phyloP scores from a whole-genome alignment of 2,329 filamentous ascomycete genomes.

The Cordyceps farinosa region DNA sequence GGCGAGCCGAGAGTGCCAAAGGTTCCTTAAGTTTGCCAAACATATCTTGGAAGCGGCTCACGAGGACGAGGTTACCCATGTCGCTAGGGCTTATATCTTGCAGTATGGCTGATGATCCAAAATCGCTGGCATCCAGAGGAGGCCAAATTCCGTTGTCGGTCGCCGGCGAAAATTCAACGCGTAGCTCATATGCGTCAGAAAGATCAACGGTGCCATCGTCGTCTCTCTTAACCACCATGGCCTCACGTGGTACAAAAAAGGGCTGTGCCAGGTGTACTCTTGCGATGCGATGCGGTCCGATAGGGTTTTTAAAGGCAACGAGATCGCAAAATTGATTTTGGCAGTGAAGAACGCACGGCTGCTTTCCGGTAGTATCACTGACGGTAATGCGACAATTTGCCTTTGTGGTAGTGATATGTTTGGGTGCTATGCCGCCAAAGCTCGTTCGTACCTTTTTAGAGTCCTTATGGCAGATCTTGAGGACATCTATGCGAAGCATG shows the following conservation, averaged over 20 bases:
- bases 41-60: conserved; percentile 39
- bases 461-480: conserved; percentile 51
- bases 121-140: conserved; percentile 36
- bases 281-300: conserved; percentile 44
- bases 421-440: conserved; percentile 28
- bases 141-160: conserved; percentile 48
- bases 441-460: conserved; percentile 35
- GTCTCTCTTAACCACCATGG: conserved; percentile 46
- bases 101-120: not conserved
- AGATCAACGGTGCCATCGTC: conserved; percentile 47
- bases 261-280: conserved; percentile 46
- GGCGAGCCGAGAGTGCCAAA: conserved; percentile 28
- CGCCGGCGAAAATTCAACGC: conserved; percentile 51
- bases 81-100: conserved; percentile 18
- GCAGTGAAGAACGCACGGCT: conserved; percentile 46
- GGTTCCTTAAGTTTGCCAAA: conserved; percentile 40
- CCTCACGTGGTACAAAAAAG: conserved; percentile 51
- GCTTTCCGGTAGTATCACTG: conserved; percentile 32
- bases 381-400: conserved; percentile 38
- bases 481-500: conserved; percentile 49
- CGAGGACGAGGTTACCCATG: conserved; percentile 36
- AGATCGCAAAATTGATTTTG: conserved; percentile 54
- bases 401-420: conserved; percentile 31
- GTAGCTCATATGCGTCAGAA: conserved; percentile 47
- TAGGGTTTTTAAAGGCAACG: conserved; percentile 46